Conservation (phyloP, 75 land plant genomes). For the Chamaecyparis obtusa region DNA sequence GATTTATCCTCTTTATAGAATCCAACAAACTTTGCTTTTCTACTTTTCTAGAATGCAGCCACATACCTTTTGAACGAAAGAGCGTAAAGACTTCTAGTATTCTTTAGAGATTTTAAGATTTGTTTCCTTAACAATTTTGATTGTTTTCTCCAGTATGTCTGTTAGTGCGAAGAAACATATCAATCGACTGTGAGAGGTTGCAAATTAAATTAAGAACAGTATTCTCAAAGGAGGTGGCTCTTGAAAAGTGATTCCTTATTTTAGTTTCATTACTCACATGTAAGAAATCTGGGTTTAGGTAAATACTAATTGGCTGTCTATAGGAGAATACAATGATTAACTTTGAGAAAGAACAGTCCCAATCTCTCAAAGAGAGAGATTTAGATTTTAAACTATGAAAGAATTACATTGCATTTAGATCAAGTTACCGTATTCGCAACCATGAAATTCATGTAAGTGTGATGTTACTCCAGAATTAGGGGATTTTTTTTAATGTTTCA, state of each 20-base stretch:
- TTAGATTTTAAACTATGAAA: neutral
- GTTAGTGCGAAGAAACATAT: neutral
- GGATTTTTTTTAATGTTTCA: neutral
- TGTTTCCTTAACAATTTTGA: neutral
- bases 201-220: neutral
- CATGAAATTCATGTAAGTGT: neutral
- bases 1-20: neutral
- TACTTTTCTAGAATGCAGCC: neutral
- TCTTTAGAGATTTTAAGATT: neutral
- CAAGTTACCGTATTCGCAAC: neutral
- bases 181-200: neutral
- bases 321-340: neutral
- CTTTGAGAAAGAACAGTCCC: neutral
- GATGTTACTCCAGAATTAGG: neutral
- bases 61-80: neutral
- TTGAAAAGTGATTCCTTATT: neutral
- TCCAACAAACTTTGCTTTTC: neutral
- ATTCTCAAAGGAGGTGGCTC: neutral
- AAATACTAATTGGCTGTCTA: neutral
- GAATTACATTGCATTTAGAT: neutral
- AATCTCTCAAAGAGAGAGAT: neutral
- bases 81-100: neutral
- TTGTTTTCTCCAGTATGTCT: neutral
- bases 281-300: neutral
- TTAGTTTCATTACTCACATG: neutral